Evolutionary conservation across 2,329 filamentous ascomycete genomes (phyloP).

Genomic region (Colletotrichum navitas): DNA sequence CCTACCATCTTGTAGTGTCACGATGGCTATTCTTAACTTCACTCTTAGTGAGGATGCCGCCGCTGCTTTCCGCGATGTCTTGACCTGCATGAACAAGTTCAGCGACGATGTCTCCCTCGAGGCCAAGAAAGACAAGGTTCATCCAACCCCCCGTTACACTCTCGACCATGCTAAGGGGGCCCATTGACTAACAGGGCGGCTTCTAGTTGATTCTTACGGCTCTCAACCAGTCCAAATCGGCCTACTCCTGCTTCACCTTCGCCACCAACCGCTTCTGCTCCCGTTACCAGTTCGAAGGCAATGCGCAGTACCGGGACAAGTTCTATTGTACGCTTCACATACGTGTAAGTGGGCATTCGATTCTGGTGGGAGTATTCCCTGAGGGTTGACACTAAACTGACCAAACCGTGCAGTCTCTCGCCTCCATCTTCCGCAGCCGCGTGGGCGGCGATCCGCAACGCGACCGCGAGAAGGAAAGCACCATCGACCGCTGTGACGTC

Average conservation of each 20-base stretch:
- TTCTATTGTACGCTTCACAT: conserved; percentile 84
- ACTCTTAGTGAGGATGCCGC: conserved; percentile 81
- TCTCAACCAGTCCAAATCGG: conserved; percentile 84
- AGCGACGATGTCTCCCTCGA: conserved; percentile 84
- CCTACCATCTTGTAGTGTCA: not conserved
- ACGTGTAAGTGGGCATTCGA: conserved; percentile 60
- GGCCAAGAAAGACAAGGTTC: conserved; percentile 75
- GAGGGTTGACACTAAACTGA: not conserved
- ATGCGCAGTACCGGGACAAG: conserved; percentile 63
- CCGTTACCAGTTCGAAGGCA: conserved; percentile 75
- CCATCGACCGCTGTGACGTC: conserved; percentile 81
- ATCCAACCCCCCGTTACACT: conserved; percentile 13
- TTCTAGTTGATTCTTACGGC: conserved; percentile 77
- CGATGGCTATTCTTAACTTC: conserved; percentile 76
- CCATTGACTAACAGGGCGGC: not conserved
- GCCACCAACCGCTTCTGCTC: conserved; percentile 78
- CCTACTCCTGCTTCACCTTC: conserved; percentile 80
- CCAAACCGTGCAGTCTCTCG: conserved; percentile 63
- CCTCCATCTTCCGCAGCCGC: conserved; percentile 81
- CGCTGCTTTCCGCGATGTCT: conserved; percentile 76
- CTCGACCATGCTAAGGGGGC: no score
- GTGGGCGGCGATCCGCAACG: conserved; percentile 67
- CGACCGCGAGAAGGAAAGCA: conserved; percentile 73
- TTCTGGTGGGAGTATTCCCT: not conserved
- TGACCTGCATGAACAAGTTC: conserved; percentile 83